phyloP scores from a whole-genome alignment of 2,329 filamentous ascomycete species.

The Alternaria solani region DNA sequence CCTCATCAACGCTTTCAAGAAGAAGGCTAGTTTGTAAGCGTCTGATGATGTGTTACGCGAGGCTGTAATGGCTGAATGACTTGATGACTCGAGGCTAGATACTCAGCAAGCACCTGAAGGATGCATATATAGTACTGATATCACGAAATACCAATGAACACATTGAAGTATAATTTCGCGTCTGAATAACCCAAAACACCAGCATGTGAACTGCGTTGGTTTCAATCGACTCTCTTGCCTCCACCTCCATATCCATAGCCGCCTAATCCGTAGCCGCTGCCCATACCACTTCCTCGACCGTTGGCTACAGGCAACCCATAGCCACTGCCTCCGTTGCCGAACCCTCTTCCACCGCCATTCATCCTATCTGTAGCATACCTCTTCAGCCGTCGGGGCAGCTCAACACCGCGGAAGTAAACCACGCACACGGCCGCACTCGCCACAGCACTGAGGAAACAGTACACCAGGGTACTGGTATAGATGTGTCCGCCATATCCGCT shows the following conservation, averaged over 20 bases:
- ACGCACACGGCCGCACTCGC: conserved; percentile 61
- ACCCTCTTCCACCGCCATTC: conserved; percentile 49
- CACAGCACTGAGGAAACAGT: conserved; percentile 58
- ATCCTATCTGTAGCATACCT: conserved; percentile 65
- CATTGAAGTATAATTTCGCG: conserved; percentile 1
- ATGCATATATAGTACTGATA: conserved; percentile 12
- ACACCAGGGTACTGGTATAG: conserved; percentile 59
- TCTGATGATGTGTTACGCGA: not conserved
- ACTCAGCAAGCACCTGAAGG: conserved; percentile 7
- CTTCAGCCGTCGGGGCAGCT: conserved; percentile 60
- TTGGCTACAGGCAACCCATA: conserved; percentile 46
- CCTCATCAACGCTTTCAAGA: conserved; percentile 92
- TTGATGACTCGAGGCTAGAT: conserved; percentile 15
- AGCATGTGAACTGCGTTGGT: not conserved
- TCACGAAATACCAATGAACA: conserved; percentile 12
- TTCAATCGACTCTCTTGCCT: conserved; percentile 54
- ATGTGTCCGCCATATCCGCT: conserved; percentile 60
- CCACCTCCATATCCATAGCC: conserved; percentile 56
- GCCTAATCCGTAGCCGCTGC: conserved; percentile 51
- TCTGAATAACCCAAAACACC: not conserved
- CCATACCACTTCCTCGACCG: conserved; percentile 49
- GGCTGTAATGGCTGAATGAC: conserved; percentile 22
- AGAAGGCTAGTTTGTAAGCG: conserved; percentile 61
- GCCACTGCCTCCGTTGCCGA: conserved; percentile 38
- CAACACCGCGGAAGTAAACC: conserved; percentile 63